Evolutionary conservation across 768 basidiomycete genomes (phyloP).

Genomic region (Boletus tomentosulus): DNA sequence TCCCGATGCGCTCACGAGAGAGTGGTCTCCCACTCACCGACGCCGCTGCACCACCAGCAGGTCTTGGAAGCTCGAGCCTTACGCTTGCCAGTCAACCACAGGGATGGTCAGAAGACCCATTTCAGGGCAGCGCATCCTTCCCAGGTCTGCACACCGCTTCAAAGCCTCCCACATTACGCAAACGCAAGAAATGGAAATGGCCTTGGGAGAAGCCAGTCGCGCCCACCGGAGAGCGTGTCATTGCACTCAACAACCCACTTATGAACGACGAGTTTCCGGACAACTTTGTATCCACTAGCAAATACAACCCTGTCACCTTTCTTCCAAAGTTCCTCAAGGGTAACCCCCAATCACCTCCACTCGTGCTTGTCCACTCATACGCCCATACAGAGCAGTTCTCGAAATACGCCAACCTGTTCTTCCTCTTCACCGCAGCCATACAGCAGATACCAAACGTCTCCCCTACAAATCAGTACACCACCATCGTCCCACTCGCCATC

Average conservation of each 20-base stretch:
- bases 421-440: constrained; percentile 94
- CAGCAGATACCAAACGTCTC: constrained; percentile 98
- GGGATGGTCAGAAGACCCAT: constrained; percentile 65
- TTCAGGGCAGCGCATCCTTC: constrained; percentile 42
- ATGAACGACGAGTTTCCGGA: constrained; percentile 65
- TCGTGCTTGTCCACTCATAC: constrained; percentile 2
- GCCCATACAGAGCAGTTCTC: constrained; percentile 83
- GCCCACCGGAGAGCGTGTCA: constrained; percentile 69
- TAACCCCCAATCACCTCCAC: constrained; percentile 35
- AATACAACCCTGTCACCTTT: constrained; percentile 87
- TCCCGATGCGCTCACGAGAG: constrained; percentile 41
- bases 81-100: constrained; percentile 50
- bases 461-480: constrained; percentile 92
- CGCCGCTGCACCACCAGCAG: constrained; percentile 60
- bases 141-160: constrained; percentile 26
- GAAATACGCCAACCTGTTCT: constrained; percentile 98
- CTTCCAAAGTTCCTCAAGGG: constrained; percentile 90
- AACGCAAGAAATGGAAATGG: constrained; percentile 60
- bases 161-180: constrained; percentile 12
- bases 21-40: constrained; percentile 54
- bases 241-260: constrained; percentile 73
- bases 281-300: constrained; percentile 91
- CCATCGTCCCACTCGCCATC: constrained; percentile 83
- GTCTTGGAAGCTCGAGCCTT: constrained; percentile 46
- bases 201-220: constrained; percentile 73